phyloP scores from a whole-genome alignment of 2,329 filamentous ascomycete species.

The Thielaviopsis punctulata region DNA sequence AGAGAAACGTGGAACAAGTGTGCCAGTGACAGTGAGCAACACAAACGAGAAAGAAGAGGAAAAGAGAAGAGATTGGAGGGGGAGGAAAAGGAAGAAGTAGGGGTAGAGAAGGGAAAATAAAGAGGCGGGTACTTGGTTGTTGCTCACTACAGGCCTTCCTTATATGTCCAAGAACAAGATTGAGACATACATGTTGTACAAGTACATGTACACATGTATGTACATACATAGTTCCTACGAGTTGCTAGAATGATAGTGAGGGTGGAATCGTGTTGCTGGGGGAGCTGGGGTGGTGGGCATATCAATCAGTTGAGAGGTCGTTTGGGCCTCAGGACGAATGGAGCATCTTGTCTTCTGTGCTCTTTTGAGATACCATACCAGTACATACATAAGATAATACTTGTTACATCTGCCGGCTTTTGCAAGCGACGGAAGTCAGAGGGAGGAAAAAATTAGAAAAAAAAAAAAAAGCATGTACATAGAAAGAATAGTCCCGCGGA shows the following conservation, averaged over 20 bases:
- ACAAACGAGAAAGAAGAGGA: background rate
- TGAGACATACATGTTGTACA: too few relatives aligned
- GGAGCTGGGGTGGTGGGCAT: background rate
- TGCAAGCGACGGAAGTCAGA: too few relatives aligned
- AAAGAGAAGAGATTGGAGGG: background rate
- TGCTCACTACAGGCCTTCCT: constrained; percentile 1
- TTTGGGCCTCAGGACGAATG: background rate
- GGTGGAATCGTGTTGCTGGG: too few relatives aligned
- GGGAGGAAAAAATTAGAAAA: too few relatives aligned
- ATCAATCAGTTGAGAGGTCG: constrained; percentile 6
- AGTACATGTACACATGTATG: too few relatives aligned
- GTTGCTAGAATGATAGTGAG: too few relatives aligned
- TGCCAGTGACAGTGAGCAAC: background rate
- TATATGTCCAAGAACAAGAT: background rate
- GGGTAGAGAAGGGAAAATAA: background rate
- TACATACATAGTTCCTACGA: too few relatives aligned
- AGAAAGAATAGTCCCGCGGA: too few relatives aligned
- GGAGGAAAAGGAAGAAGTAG: background rate
- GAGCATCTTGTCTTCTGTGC: background rate
- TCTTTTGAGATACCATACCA: too few relatives aligned
- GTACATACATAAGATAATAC: too few relatives aligned
- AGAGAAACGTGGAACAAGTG: background rate
- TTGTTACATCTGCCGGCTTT: too few relatives aligned
- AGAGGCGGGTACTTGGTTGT: background rate
- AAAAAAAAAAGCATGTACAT: too few relatives aligned